These are phyloP conservation scores for Diplodia seriata DNA, from an alignment of 2,329 filamentous ascomycete species.

Conservation along the genomic window DNA sequence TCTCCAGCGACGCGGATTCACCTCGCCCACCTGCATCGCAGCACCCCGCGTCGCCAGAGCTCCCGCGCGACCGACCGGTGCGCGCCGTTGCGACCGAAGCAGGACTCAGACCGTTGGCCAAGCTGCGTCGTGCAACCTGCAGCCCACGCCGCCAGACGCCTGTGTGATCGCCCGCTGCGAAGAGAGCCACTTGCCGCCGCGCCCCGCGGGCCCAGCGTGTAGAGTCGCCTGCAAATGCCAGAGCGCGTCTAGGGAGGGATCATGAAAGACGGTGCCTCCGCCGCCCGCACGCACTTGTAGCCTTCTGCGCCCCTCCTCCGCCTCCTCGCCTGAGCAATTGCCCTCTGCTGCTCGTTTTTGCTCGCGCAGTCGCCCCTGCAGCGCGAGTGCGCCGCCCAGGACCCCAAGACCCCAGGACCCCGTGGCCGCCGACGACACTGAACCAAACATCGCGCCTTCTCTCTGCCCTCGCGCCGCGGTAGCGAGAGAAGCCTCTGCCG, in stretches of 20 bases:
- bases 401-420: constrained; percentile 2
- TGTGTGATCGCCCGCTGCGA: constrained; percentile 22
- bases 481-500: constrained; percentile 13
- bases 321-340: constrained; percentile 12
- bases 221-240: constrained; percentile 24
- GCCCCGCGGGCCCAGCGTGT: constrained; percentile 17
- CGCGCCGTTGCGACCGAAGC: constrained; percentile 16
- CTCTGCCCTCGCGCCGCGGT: constrained; percentile 11
- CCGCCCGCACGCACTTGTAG: constrained; percentile 8
- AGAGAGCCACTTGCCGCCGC: constrained; percentile 23
- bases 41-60: constrained; percentile 2
- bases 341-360: constrained; percentile 13
- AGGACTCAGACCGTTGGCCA: constrained; percentile 19
- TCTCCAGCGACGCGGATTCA: constrained; percentile 19
- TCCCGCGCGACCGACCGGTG: neutral
- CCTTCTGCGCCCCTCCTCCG: neutral
- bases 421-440: constrained; percentile 21
- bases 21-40: constrained; percentile 11
- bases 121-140: constrained; percentile 22
- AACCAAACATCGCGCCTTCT: constrained; percentile 13
- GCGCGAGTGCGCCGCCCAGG: neutral
- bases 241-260: constrained; percentile 18
- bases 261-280: constrained; percentile 14
- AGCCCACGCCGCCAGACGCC: constrained; percentile 19
- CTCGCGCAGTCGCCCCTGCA: constrained; percentile 15